These are phyloP conservation scores for Porogramme epimiltina DNA, from an alignment of 1,284 basidiomycete species.

Conservation along the genomic window DNA sequence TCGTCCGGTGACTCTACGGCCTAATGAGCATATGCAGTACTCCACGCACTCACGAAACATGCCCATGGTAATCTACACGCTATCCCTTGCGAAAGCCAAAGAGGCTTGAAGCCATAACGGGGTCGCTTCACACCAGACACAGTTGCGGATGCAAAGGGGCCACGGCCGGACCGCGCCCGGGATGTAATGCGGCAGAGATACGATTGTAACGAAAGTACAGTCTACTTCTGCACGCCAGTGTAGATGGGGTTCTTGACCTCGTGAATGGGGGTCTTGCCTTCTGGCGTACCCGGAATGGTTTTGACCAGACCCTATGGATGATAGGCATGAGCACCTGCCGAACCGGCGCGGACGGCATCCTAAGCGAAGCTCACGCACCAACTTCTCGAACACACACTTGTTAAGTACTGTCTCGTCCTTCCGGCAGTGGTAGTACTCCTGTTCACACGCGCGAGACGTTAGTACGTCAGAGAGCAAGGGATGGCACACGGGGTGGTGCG, in stretches of 20 bases:
- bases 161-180: no score
- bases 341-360: background rate
- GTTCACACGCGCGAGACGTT: constrained; percentile 13
- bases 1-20: background rate
- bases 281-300: constrained; percentile 90
- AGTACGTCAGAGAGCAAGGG: no score
- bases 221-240: constrained; percentile 74
- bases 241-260: constrained; percentile 88
- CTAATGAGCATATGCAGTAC: background rate
- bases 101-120: no score
- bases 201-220: constrained; percentile 11
- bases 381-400: constrained; percentile 95
- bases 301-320: constrained; percentile 81
- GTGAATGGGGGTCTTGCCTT: constrained; percentile 85
- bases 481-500: background rate
- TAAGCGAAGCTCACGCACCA: constrained; percentile 61
- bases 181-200: background rate
- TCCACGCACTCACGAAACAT: background rate
- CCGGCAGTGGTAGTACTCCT: constrained; percentile 93
- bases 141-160: no score
- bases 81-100: no score
- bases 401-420: constrained; percentile 91
- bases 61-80: background rate
- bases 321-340: background rate
- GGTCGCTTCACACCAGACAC: no score